A percentile compares a stretch with the other conserved stretches of the same genome.
Evolutionary conservation across 176 grass and related monocot genomes (phyloP).

Genomic region (Triticum monococcum): DNA sequence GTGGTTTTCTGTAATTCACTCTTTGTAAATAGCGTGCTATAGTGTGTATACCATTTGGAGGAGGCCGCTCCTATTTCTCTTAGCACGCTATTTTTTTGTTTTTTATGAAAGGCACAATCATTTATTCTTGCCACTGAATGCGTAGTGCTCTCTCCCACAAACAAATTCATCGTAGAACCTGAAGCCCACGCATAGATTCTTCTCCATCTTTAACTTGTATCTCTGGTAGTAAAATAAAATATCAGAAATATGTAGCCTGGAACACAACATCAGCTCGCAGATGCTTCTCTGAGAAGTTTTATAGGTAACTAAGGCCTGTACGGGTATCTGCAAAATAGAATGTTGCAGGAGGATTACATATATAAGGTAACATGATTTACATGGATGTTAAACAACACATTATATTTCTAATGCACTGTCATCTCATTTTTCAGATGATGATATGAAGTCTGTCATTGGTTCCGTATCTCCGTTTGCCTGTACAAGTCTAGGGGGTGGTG

Average conservation of each 20-base stretch:
- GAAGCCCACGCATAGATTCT: background rate
- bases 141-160: background rate
- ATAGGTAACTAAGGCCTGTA: background rate
- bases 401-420: background rate
- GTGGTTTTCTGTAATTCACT: too few relatives aligned
- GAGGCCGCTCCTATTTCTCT: too few relatives aligned
- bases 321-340: too few relatives aligned
- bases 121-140: background rate
- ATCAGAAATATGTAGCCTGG: background rate
- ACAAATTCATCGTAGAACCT: background rate
- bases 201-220: background rate
- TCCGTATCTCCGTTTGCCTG: background rate
- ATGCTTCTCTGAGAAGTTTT: background rate
- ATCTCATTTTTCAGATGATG: background rate
- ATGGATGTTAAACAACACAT: background rate
- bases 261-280: background rate
- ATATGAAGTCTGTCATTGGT: background rate
- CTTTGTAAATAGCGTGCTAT: too few relatives aligned
- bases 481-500: constrained; percentile 7
- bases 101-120: too few relatives aligned
- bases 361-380: background rate
- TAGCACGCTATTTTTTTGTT: too few relatives aligned
- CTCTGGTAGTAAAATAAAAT: background rate
- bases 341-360: too few relatives aligned
- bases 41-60: too few relatives aligned